Conservation (phyloP, 2,329 filamentous ascomycete genomes). For the Fusarium subtropicale region DNA sequence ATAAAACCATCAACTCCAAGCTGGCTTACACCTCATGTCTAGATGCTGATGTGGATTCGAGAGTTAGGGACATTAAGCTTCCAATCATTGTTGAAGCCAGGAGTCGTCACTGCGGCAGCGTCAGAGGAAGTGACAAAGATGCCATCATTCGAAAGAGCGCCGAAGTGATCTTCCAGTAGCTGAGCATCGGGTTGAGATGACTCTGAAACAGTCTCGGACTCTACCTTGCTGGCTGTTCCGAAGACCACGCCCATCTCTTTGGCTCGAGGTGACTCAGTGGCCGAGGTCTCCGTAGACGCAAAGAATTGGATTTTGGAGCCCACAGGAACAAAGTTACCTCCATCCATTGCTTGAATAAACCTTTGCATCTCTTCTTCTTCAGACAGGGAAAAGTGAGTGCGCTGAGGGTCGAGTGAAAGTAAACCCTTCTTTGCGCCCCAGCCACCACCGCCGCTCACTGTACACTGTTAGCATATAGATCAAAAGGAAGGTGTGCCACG, state of each 20-base stretch:
- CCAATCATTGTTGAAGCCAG: slow-evolving; percentile 48
- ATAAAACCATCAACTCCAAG: background rate
- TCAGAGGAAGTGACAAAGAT: slow-evolving; percentile 60
- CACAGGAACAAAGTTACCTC: slow-evolving; percentile 66
- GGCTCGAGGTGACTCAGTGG: slow-evolving; percentile 39
- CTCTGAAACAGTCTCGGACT: slow-evolving; percentile 17
- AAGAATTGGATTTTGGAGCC: slow-evolving; percentile 77
- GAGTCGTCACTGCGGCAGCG: slow-evolving; percentile 40
- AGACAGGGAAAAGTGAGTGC: slow-evolving; percentile 58
- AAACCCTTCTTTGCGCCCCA: slow-evolving; percentile 86
- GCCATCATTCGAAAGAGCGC: slow-evolving; percentile 70
- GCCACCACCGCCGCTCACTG: slow-evolving; percentile 83
- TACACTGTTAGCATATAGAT: slow-evolving; percentile 28
- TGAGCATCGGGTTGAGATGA: background rate
- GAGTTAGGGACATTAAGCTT: slow-evolving; percentile 54
- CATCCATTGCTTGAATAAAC: slow-evolving; percentile 64
- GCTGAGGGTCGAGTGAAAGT: slow-evolving; percentile 80
- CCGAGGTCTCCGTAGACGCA: slow-evolving; percentile 52
- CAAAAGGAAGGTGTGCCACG: background rate
- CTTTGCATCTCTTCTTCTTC: slow-evolving; percentile 65
- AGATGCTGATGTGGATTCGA: slow-evolving; percentile 44
- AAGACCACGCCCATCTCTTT: slow-evolving; percentile 47
- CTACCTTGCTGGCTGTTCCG: slow-evolving; percentile 48
- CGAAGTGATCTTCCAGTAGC: slow-evolving; percentile 64
- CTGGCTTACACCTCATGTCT: slow-evolving; percentile 1